Evolutionary conservation across 2,329 filamentous ascomycete species (phyloP).

Genomic region (Aureobasidium vineae): DNA sequence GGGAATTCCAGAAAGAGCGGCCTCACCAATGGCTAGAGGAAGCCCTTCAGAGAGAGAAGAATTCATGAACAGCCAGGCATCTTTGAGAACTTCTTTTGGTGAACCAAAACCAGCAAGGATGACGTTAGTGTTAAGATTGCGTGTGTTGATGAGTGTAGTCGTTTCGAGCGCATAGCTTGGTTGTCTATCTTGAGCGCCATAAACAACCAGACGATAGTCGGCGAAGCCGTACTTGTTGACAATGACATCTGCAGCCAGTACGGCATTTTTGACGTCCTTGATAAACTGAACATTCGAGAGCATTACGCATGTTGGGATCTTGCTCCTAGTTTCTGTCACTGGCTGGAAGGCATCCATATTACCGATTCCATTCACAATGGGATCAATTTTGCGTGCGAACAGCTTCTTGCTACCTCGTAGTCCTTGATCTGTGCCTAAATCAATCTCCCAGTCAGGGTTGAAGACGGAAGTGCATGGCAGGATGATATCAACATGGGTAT

Average conservation of each 20-base stretch:
- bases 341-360: slow-evolving; percentile 64
- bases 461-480: slow-evolving; percentile 61
- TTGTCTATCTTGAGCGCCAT: slow-evolving; percentile 62
- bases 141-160: slow-evolving; percentile 58
- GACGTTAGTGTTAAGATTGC: slow-evolving; percentile 52
- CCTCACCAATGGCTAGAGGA: slow-evolving; percentile 58
- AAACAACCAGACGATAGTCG: slow-evolving; percentile 62
- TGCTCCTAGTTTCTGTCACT: slow-evolving; percentile 58
- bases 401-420: slow-evolving; percentile 56
- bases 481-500: slow-evolving; percentile 58
- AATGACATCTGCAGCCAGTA: slow-evolving; percentile 63
- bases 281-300: slow-evolving; percentile 59
- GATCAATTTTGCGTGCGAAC: slow-evolving; percentile 61
- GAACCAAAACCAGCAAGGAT: slow-evolving; percentile 57
- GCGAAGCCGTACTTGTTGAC: slow-evolving; percentile 65
- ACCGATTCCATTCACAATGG: slow-evolving; percentile 64
- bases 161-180: slow-evolving; percentile 61
- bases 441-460: slow-evolving; percentile 63
- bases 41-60: slow-evolving; percentile 58
- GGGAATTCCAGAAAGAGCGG: slow-evolving; percentile 56
- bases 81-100: slow-evolving; percentile 48
- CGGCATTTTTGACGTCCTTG: slow-evolving; percentile 65
- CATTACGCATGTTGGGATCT: slow-evolving; percentile 63
- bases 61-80: slow-evolving; percentile 52
- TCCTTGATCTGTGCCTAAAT: slow-evolving; percentile 60